phyloP scores from a whole-genome alignment of 306 rosid species.

The Medicago ruthenica region DNA sequence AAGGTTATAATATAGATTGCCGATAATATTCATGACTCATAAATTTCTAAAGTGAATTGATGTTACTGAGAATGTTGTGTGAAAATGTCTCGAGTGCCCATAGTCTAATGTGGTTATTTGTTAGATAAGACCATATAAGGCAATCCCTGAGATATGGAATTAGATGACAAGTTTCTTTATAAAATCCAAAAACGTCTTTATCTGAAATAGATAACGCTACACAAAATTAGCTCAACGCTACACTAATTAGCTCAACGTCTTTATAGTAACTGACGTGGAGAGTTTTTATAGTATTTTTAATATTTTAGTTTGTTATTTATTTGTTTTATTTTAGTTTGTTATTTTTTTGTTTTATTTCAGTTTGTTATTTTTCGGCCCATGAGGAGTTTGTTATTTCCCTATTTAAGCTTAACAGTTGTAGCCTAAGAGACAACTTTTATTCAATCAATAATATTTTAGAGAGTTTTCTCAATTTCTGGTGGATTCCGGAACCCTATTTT shows the following conservation, averaged over 20 bases:
- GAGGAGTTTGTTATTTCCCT: too few relatives aligned
- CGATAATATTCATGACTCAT: conserved; percentile 7
- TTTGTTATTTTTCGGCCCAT: too few relatives aligned
- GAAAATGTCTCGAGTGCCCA: neutral
- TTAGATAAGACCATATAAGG: neutral
- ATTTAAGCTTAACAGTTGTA: too few relatives aligned
- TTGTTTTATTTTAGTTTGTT: too few relatives aligned
- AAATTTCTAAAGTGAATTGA: neutral
- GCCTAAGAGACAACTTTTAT: too few relatives aligned
- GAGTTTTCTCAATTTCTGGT: too few relatives aligned
- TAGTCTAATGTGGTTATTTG: neutral
- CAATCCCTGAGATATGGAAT: neutral
- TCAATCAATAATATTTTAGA: too few relatives aligned
- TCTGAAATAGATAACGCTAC: neutral
- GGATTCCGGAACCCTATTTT: too few relatives aligned
- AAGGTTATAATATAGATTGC: conserved; percentile 37
- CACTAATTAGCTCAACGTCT: neutral
- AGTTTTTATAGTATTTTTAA: too few relatives aligned
- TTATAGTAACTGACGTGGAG: too few relatives aligned
- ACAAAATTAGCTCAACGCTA: neutral
- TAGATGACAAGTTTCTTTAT: neutral
- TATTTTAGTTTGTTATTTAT: too few relatives aligned
- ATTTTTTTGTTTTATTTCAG: too few relatives aligned
- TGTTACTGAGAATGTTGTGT: neutral
- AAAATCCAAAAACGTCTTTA: neutral